Evolutionary conservation across 495 filamentous ascomycete genomes (phyloP).

Genomic region (Annulohypoxylon nitens): DNA sequence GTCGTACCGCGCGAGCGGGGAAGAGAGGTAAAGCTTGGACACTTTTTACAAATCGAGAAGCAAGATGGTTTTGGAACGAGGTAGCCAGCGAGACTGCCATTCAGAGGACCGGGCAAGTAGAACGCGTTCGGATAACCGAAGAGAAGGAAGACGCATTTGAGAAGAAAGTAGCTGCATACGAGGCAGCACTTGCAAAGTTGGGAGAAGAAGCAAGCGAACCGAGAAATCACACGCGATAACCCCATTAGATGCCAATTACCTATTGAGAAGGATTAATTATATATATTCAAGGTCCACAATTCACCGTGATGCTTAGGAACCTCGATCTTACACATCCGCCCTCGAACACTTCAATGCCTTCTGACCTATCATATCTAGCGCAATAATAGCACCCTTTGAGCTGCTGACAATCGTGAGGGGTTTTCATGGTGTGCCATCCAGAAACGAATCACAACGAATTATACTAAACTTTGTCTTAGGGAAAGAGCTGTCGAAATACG

Average conservation of each 20-base stretch:
- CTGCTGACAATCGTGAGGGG: not conserved
- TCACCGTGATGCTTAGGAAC: not conserved
- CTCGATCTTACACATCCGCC: not conserved
- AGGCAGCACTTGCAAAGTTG: conserved; percentile 67
- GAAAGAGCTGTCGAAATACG: not conserved
- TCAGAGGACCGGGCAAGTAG: conserved; percentile 54
- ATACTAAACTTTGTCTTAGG: not conserved
- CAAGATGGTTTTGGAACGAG: conserved; percentile 86
- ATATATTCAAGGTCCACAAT: not conserved
- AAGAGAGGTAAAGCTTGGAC: conserved; percentile 84
- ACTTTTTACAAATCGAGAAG: conserved; percentile 80
- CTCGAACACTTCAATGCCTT: not conserved
- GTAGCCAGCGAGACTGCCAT: conserved; percentile 65
- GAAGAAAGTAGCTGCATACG: conserved; percentile 68
- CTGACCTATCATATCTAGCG: not conserved
- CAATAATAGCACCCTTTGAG: not conserved
- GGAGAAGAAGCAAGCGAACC: conserved; percentile 58
- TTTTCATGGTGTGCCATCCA: not conserved
- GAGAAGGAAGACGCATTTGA: conserved; percentile 68
- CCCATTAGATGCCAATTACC: not conserved
- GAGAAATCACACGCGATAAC: conserved; percentile 12
- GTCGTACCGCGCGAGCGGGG: conserved; percentile 88
- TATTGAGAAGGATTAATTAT: not conserved
- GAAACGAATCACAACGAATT: not conserved
- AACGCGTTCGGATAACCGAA: conserved; percentile 61